A percentile compares a stretch with the other conserved stretches of the same genome.
phyloP scores from a whole-genome alignment of 1,284 basidiomycete species.

The Ceratobasidium papillatum region DNA sequence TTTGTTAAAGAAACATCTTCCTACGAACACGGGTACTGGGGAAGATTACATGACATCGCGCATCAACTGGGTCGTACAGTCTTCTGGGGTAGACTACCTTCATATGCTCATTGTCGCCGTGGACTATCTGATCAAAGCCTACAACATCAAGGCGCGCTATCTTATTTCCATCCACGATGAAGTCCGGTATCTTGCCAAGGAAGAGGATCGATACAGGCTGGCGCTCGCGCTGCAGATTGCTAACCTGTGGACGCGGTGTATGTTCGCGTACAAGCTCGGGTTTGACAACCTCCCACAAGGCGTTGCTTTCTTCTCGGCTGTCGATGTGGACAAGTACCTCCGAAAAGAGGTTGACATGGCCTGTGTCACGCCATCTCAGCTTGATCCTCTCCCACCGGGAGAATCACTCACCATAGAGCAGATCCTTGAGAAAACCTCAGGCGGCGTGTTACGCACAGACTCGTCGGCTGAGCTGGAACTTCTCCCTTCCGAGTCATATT shows the following conservation, averaged over 20 bases:
- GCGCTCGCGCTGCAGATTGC: conserved; percentile 95
- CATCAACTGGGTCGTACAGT: conserved; percentile 99
- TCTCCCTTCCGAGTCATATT: neutral
- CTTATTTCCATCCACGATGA: conserved; percentile 98
- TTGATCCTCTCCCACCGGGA: conserved; percentile 81
- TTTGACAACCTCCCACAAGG: conserved; percentile 96
- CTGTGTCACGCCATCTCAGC: conserved; percentile 94
- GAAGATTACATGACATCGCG: conserved; percentile 94
- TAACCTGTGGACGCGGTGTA: conserved; percentile 93
- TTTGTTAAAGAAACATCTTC: conserved; percentile 85
- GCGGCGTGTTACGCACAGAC: conserved; percentile 66
- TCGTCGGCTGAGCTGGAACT: neutral
- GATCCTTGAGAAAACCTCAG: conserved; percentile 71
- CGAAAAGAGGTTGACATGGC: conserved; percentile 97
- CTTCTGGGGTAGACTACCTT: conserved; percentile 97
- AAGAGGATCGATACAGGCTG: conserved; percentile 87
- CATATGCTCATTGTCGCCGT: conserved; percentile 96
- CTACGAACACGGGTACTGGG: conserved; percentile 69
- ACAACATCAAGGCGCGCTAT: conserved; percentile 90
- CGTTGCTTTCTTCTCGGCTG: conserved; percentile 96
- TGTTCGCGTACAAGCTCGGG: conserved; percentile 93
- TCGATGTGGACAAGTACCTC: conserved; percentile 91
- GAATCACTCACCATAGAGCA: conserved; percentile 81
- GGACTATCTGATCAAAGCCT: conserved; percentile 85
- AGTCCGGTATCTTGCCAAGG: conserved; percentile 90